Evolutionary conservation across 163 green algal species (phyloP).

Genomic region (Scenedesmus sp.): DNA sequence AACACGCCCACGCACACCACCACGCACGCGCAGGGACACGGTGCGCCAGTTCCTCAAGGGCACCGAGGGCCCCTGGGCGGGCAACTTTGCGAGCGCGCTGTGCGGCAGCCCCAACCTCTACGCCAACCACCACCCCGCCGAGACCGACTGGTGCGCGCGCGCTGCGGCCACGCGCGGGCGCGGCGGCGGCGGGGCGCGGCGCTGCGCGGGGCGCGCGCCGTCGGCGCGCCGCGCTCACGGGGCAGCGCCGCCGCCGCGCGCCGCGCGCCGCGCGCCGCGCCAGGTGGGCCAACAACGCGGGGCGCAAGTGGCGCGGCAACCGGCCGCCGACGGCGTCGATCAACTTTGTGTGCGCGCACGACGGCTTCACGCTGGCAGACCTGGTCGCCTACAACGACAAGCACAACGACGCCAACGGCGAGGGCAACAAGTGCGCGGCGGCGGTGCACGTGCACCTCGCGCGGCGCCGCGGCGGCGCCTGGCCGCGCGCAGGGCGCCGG

Average conservation of each 20-base stretch:
- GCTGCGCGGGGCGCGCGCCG: too few species aligned
- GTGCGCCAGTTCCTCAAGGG: constrained; percentile 82
- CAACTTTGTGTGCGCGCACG: constrained; percentile 99
- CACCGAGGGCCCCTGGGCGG: constrained; percentile 84
- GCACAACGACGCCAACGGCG: constrained; percentile 97
- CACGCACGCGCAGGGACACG: too few species aligned
- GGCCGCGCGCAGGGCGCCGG: too few species aligned
- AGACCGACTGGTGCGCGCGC: constrained; percentile 80
- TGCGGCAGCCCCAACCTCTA: constrained; percentile 95
- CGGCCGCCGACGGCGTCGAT: constrained; percentile 82
- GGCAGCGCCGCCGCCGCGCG: too few species aligned
- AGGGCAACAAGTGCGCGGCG: constrained; percentile 69
- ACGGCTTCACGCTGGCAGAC: constrained; percentile 98
- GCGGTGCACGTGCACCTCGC: too few species aligned
- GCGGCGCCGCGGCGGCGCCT: too few species aligned
- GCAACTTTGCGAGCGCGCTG: constrained; percentile 86
- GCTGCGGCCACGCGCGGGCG: neutral
- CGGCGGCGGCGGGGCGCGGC: neutral
- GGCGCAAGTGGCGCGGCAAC: constrained; percentile 79
- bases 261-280: neutral
- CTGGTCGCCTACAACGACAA: constrained; percentile 96
- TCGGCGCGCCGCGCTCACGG: too few species aligned
- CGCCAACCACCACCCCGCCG: constrained; percentile 68
- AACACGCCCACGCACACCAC: too few species aligned
- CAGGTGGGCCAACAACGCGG: constrained; percentile 83